Evolutionary conservation across 2,329 filamentous ascomycete genomes (phyloP).

Genomic region (Clarireedia hainanense): DNA sequence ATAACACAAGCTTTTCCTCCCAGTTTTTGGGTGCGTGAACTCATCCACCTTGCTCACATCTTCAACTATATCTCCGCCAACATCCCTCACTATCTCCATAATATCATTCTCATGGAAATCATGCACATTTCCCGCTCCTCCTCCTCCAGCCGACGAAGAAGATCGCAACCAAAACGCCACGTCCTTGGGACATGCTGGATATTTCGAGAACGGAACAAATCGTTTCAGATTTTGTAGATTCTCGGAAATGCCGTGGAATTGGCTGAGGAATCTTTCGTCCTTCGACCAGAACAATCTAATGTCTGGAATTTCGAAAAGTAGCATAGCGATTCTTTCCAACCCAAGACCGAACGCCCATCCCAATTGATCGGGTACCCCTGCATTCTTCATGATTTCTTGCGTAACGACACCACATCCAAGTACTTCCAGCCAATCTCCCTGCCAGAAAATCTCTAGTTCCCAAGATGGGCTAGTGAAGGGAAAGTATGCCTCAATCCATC

Average conservation of each 20-base stretch:
- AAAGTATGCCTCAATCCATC: conserved; percentile 97
- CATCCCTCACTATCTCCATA: conserved; percentile 85
- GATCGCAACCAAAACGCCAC: conserved; percentile 82
- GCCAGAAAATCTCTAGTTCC: conserved; percentile 94
- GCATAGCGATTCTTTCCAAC: conserved; percentile 92
- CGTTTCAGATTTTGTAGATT: conserved; percentile 43
- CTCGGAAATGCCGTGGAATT: conserved; percentile 62
- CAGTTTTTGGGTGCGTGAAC: conserved; percentile 82
- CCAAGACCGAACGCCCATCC: conserved; percentile 97
- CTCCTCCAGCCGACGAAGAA: conserved; percentile 38
- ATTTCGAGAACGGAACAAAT: conserved; percentile 84
- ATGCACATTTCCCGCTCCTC: conserved; percentile 32
- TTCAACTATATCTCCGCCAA: conserved; percentile 78
- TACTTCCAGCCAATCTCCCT: conserved; percentile 91
- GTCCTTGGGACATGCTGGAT: conserved; percentile 84
- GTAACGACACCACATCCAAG: conserved; percentile 87
- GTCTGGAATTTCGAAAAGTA: conserved; percentile 91
- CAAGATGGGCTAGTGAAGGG: conserved; percentile 93
- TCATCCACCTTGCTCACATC: conserved; percentile 79
- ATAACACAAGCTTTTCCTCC: conserved; percentile 80
- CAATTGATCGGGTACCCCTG: conserved; percentile 64
- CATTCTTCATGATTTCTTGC: conserved; percentile 72
- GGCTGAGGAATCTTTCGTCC: conserved; percentile 75
- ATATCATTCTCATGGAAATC: conserved; percentile 90
- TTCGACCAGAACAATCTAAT: conserved; percentile 94